Evolutionary conservation across 1,284 basidiomycete species (phyloP), one percentile per base, ranked within the genome.

Genomic region (Rhodotorula sp.): DNA sequence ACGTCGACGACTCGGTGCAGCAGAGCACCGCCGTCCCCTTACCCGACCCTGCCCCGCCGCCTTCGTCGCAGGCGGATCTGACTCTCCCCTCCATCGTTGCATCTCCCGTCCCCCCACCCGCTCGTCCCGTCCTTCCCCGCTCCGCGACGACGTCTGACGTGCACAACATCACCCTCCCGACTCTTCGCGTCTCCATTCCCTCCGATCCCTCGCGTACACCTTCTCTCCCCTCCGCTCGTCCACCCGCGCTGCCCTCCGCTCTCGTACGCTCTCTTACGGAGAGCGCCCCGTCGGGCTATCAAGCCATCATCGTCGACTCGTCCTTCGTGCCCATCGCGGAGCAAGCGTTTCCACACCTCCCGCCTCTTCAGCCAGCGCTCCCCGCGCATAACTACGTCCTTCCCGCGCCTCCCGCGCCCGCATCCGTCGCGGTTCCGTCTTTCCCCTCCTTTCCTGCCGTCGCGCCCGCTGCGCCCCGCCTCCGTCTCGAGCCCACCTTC

Each of bases 171-270:
- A 22, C 12, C 8, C 36, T n/a, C 13, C 56, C 56, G 56, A 13
- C 46, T 12, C 56, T 57, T 12, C 56, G 56, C 56, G 56, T 57
- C 36, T n/a, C 61, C 15, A 61, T 61, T 37, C 61, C 61, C 6
- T 25, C 22, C 46, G 29, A 34, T 6, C 22, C 60, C 10, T 36
- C 59, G n/a, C 41, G 58, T 10, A n/a, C 58, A 17, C 53, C 53
- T 15, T 12, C 59, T 1, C 59, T 32, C 41, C 29, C 29, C n/a
- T 36, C 59, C 1, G 44, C 59, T 22, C 34, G 32, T 21, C 32
- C 41, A 0, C 19, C 22, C 7, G 7, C 41, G 32, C 59, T 46
- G 3, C 25, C 37, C 5, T 17, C 37, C 12, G 36, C 36, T 0
- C 37, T n/a, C 36, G 27, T n/a, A 17, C 53, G 56, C 56, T 9